phyloP scores from a whole-genome alignment of 805 yeast genomes.

The Saturnispora ahearnii region DNA sequence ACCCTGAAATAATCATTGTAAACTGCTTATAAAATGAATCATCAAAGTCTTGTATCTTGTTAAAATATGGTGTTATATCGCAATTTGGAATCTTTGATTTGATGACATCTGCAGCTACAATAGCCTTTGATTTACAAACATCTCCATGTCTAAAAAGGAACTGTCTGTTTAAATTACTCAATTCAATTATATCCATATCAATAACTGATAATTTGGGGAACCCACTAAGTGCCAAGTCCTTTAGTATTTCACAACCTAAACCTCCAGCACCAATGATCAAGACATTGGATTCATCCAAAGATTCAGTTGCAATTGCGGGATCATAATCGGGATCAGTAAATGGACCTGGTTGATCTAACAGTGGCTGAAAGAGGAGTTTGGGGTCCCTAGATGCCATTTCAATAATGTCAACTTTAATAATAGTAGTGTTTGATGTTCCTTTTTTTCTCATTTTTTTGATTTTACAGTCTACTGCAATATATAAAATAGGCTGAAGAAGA shows the following conservation, averaged over 20 bases:
- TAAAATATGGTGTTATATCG: slow-evolving; percentile 46
- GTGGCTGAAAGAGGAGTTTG: neutral
- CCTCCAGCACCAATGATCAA: slow-evolving; percentile 75
- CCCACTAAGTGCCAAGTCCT: slow-evolving; percentile 63
- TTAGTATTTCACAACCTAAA: slow-evolving; percentile 71
- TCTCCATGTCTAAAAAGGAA: slow-evolving; percentile 55
- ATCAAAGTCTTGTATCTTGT: slow-evolving; percentile 57
- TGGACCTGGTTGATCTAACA: slow-evolving; percentile 21
- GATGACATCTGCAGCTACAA: slow-evolving; percentile 53
- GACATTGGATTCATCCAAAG: slow-evolving; percentile 21
- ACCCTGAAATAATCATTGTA: slow-evolving; percentile 70
- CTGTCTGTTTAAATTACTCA: slow-evolving; percentile 70
- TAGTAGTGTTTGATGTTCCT: neutral
- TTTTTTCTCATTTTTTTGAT: neutral
- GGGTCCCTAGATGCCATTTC: neutral
- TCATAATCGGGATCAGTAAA: slow-evolving; percentile 27
- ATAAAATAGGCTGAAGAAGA: neutral
- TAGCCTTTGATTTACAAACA: slow-evolving; percentile 59
- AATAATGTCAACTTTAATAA: neutral
- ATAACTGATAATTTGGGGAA: slow-evolving; percentile 56
- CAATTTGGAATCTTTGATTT: slow-evolving; percentile 29
- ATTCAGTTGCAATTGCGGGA: slow-evolving; percentile 14
- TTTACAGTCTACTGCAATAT: neutral
- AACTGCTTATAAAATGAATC: slow-evolving; percentile 58
- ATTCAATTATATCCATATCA: slow-evolving; percentile 77